Evolutionary conservation across 202 grass and related monocot genomes (phyloP).

Genomic region (Digitaria exilis): DNA sequence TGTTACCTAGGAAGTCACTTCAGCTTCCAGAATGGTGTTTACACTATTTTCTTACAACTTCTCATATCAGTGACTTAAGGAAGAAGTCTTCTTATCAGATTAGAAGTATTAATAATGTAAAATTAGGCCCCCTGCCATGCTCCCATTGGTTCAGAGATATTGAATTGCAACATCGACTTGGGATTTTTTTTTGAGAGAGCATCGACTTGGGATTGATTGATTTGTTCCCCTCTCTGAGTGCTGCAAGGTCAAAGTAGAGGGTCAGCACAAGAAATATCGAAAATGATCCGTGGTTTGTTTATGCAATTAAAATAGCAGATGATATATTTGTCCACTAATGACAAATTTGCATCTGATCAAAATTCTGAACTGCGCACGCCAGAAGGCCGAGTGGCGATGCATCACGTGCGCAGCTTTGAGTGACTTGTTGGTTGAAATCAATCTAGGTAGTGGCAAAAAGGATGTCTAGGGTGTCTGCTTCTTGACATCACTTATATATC

Average conservation of each 20-base stretch:
- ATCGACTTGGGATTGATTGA: constrained; percentile 14
- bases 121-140: constrained; percentile 5
- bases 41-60: not conserved
- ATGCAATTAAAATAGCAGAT: constrained; percentile 9
- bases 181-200: no score
- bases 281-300: constrained; percentile 17
- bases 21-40: constrained; percentile 15
- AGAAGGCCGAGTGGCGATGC: not conserved
- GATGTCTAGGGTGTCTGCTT: not conserved
- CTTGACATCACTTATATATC: not conserved
- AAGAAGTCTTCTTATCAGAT: not conserved
- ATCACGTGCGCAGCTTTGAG: constrained; percentile 35
- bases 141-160: constrained; percentile 24
- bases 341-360: constrained; percentile 12
- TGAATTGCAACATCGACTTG: constrained; percentile 38
- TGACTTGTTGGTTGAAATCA: constrained; percentile 16
- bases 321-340: not conserved
- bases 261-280: constrained; percentile 46
- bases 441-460: constrained; percentile 19
- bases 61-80: constrained; percentile 19
- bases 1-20: constrained; percentile 9
- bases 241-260: constrained; percentile 39
- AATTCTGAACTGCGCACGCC: constrained; percentile 7
- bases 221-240: constrained; percentile 9
- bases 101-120: no score